Base-by-base conservation (phyloP, 345 rosid genomes). In the Aegle marmelos region DNA sequence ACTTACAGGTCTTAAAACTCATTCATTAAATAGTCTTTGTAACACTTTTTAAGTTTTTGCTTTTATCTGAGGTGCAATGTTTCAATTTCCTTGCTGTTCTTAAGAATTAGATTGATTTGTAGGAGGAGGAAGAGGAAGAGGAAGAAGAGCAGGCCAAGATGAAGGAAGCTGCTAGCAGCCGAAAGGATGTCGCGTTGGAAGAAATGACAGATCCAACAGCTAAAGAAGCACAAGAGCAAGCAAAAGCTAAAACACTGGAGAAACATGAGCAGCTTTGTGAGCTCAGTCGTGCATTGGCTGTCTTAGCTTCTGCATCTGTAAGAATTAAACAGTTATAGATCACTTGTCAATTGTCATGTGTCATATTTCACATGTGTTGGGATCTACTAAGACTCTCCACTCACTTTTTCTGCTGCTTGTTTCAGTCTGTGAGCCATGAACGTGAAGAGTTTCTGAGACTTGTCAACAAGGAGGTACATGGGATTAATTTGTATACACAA, bases 261-360 rank as follows among this genome's bases (percentile, higher is more conserved):
- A 89, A 93, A 79, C 97, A 91, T 64, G 99, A 92, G 80, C 93
- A 96, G 83, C 99, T 96, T 57, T 96, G 99, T 83, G 98, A 96
- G 83, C 97, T 94, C 76, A 94, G 98, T 76, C 97, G 93, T 83
- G 99, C 99, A 62, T 79, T 96, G 79, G 97, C 99, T 78, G 92
- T 96, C 80, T 85, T 96, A 64, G 98, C 98, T 87, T 94, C 99
- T 48, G 99, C 98, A 72, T 96, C 99, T 72, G 98, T 96, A 90
- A 82, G 91, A 24, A 87, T 70, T 53, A 16, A 28, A 60, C 73
- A 78, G 63, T 75, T 61, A 30, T 50, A n/a, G 71, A 64, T 62
- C 11, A 54, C 37, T 28, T 75, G 36, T 39, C 65, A 63, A 33
- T 28, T 75, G 13, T 21, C 64, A 25, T 69, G 70, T 68, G 19